Conservation (phyloP, 192 early-diverging fungal species). For the Gryganskiella cystojenkinii region DNA sequence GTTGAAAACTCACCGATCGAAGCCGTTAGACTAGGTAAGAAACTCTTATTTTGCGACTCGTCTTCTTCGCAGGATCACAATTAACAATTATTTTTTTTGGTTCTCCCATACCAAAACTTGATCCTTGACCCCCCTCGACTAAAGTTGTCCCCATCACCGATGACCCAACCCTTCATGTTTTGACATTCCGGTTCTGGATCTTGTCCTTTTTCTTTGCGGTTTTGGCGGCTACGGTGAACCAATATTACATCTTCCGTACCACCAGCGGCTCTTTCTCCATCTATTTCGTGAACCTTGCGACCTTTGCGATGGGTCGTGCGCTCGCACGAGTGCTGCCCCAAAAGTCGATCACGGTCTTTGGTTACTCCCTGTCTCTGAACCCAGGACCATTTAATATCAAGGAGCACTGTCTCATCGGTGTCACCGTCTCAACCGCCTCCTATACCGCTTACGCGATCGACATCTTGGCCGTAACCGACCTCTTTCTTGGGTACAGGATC, state of each 20-base stretch:
- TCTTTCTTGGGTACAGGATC: neutral
- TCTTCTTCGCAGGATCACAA: no score
- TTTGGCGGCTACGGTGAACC: conserved; percentile 20
- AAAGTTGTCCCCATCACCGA: conserved; percentile 5
- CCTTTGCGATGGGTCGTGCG: conserved; percentile 14
- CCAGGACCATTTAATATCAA: conserved; percentile 16
- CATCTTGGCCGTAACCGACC: neutral
- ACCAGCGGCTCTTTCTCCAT: no score
- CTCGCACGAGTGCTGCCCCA: conserved; percentile 6
- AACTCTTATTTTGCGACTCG: neutral
- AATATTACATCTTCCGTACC: conserved; percentile 37
- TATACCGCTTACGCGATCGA: neutral
- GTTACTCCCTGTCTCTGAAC: neutral
- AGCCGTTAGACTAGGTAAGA: conserved; percentile 6
- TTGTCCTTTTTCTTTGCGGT: conserved; percentile 42
- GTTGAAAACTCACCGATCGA: conserved; percentile 9
- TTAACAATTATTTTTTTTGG: no score
- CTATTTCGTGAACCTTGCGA: conserved; percentile 17
- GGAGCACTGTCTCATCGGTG: neutral
- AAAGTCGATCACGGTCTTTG: neutral
- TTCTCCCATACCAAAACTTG: no score
- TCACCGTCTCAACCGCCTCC: neutral
- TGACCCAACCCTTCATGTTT: conserved; percentile 47
- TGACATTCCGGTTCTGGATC: conserved; percentile 59
- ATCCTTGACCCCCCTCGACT: no score